Evolutionary conservation across 2,329 filamentous ascomycete species (phyloP).

Genomic region (Immersiporthe knoxdaviesiana): DNA sequence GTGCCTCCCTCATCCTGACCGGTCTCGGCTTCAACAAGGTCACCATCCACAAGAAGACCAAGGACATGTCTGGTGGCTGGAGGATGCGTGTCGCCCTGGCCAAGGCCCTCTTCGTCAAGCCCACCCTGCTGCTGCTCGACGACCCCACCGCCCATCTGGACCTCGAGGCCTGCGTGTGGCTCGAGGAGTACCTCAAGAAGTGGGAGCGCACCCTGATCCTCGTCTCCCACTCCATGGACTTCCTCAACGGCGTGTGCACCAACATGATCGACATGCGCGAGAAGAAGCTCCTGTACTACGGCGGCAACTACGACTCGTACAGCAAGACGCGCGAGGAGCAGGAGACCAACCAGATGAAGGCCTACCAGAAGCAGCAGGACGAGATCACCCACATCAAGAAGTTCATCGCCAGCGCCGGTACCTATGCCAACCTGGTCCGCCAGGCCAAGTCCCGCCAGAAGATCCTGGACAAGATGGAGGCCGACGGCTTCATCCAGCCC

Average conservation of each 20-base stretch:
- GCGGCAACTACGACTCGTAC: slow-evolving; percentile 99
- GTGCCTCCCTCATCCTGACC: slow-evolving; percentile 93
- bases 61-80: slow-evolving; percentile 99
- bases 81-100: slow-evolving; percentile 98
- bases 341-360: slow-evolving; percentile 98
- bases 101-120: slow-evolving; percentile 98
- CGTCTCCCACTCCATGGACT: slow-evolving; percentile 98
- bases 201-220: slow-evolving; percentile 97
- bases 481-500: slow-evolving; percentile 96
- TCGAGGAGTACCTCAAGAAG: slow-evolving; percentile 99
- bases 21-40: slow-evolving; percentile 99
- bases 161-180: slow-evolving; percentile 98
- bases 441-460: slow-evolving; percentile 99
- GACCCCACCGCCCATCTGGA: slow-evolving; percentile 99
- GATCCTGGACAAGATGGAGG: slow-evolving; percentile 99
- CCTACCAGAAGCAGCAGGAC: slow-evolving; percentile 98
- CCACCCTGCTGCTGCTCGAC: slow-evolving; percentile 91
- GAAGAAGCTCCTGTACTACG: slow-evolving; percentile 92
- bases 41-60: slow-evolving; percentile 99
- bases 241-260: slow-evolving; percentile 97
- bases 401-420: slow-evolving; percentile 99
- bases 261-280: slow-evolving; percentile 98
- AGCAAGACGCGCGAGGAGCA: slow-evolving; percentile 92
- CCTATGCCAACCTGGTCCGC: slow-evolving; percentile 97
- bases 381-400: slow-evolving; percentile 99